Evolutionary conservation across 331 rosid species (phyloP).

Genomic region (Saraca asoca): DNA sequence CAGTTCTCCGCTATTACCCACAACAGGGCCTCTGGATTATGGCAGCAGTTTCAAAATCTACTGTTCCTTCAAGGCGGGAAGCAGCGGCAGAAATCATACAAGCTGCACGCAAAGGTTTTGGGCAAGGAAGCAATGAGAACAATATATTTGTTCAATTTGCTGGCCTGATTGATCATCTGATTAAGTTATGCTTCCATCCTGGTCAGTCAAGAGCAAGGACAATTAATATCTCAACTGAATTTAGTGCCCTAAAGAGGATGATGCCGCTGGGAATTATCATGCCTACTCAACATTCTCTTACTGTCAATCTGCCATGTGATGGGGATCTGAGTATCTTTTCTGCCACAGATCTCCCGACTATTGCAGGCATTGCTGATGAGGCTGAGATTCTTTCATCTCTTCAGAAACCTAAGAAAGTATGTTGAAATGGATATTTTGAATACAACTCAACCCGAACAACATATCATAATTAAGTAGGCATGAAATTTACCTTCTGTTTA

Average conservation of each 20-base stretch:
- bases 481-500: not conserved
- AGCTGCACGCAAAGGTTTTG: conserved; percentile 75
- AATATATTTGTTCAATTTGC: conserved; percentile 87
- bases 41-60: conserved; percentile 98
- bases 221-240: conserved; percentile 80
- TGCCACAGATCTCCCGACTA: conserved; percentile 82
- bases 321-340: conserved; percentile 72
- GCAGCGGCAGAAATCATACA: conserved; percentile 96
- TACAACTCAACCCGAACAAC: not conserved
- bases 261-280: conserved; percentile 96
- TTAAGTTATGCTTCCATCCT: conserved; percentile 87
- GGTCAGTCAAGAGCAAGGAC: conserved; percentile 81
- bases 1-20: conserved; percentile 81
- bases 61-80: conserved; percentile 87
- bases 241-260: conserved; percentile 94
- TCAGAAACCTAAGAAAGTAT: conserved; percentile 91
- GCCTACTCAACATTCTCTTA: conserved; percentile 90
- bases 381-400: conserved; percentile 98
- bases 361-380: conserved; percentile 86
- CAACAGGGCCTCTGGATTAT: conserved; percentile 95
- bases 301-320: conserved; percentile 86
- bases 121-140: conserved; percentile 67
- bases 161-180: conserved; percentile 79
- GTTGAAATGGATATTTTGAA: conserved; percentile 33
- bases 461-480: conserved; percentile 24